These are phyloP conservation scores for Wickerhamiella kurtzmanii DNA, from an alignment of 805 yeast species.

Conservation along the genomic window DNA sequence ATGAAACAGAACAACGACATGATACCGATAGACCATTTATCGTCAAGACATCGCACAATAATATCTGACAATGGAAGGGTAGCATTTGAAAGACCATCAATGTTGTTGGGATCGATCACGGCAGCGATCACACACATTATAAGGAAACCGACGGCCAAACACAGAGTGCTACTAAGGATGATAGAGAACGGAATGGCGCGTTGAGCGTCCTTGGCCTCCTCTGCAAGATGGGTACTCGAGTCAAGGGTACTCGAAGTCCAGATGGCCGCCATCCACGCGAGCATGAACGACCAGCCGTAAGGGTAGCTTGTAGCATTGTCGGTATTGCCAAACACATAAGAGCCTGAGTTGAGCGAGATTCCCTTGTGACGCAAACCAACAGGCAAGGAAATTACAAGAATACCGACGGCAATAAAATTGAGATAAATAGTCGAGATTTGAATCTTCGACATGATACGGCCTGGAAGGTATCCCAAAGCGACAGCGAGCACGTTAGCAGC, in stretches of 20 bases:
- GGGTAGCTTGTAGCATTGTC: slow-evolving; percentile 50
- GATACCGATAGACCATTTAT: slow-evolving; percentile 13
- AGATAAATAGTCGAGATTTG: slow-evolving; percentile 44
- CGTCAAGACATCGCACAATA: slow-evolving; percentile 10
- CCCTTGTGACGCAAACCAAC: slow-evolving; percentile 29
- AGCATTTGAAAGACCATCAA: slow-evolving; percentile 19
- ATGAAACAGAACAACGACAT: slow-evolving; percentile 11
- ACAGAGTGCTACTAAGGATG: slow-evolving; percentile 39
- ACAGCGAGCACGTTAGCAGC: slow-evolving; percentile 42
- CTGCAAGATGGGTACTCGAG: slow-evolving; percentile 50
- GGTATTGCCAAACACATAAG: slow-evolving; percentile 39
- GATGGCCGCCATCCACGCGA: slow-evolving; percentile 47
- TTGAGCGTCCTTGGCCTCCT: slow-evolving; percentile 51
- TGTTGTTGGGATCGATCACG: slow-evolving; percentile 10
- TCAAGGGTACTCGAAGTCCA: slow-evolving; percentile 39
- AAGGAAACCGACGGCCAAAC: slow-evolving; percentile 19
- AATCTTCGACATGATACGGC: slow-evolving; percentile 40
- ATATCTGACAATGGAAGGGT: slow-evolving; percentile 27
- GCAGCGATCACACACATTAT: slow-evolving; percentile 17
- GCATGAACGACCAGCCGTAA: slow-evolving; percentile 43
- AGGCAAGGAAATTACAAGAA: slow-evolving; percentile 50
- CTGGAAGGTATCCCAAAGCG: slow-evolving; percentile 38
- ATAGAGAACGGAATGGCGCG: slow-evolving; percentile 57
- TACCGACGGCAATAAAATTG: slow-evolving; percentile 37
- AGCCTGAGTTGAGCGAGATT: slow-evolving; percentile 33